phyloP scores from a whole-genome alignment of 208 protist species.

The Leishmania braziliensis region DNA sequence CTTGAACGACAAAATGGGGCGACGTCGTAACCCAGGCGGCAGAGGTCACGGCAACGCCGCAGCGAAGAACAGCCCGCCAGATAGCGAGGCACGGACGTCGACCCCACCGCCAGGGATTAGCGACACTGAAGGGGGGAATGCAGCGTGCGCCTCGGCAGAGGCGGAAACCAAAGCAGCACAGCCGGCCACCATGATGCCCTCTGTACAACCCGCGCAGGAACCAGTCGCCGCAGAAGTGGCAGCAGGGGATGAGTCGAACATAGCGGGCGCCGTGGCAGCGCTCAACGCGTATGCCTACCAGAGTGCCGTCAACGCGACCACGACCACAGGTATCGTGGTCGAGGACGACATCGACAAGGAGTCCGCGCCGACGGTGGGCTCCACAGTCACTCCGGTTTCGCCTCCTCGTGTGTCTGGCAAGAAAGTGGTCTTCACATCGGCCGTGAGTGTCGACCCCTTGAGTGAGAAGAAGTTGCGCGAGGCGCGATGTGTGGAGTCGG shows the following conservation, averaged over 20 bases:
- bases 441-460: conserved; percentile 8
- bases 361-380: background rate
- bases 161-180: background rate
- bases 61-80: background rate
- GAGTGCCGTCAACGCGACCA: background rate
- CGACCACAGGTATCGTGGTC: background rate
- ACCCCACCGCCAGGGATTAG: background rate
- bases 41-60: background rate
- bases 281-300: conserved; percentile 35
- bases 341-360: background rate
- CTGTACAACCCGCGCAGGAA: background rate
- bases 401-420: conserved; percentile 9
- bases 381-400: background rate
- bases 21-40: background rate
- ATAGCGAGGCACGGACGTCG: background rate
- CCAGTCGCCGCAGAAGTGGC: background rate
- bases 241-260: background rate
- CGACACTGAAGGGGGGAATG: background rate
- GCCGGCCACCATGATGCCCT: background rate
- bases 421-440: conserved; percentile 25
- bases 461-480: conserved; percentile 19
- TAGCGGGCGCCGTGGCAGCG: conserved; percentile 22
- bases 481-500: conserved; percentile 25
- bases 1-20: background rate
- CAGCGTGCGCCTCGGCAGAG: background rate